Base-by-base conservation (phyloP, 768 basidiomycete genomes). In the Tylopilus subfusipes region DNA sequence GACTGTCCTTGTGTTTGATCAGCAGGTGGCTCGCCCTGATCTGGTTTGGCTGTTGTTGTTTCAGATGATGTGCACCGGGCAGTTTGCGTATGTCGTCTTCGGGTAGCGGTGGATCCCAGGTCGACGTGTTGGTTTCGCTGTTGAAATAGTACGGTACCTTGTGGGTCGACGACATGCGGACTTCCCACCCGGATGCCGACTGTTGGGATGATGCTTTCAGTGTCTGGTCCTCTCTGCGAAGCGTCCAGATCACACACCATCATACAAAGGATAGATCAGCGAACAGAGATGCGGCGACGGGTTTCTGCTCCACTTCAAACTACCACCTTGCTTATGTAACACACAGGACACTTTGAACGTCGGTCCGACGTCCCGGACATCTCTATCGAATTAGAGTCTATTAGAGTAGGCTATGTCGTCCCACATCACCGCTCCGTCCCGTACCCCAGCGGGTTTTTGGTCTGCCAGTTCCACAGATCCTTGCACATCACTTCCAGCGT, bases 381-480 rank as follows among this genome's bases (percentile, higher is more conserved):
- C 16, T 39, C 19, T 10, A n/a, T 50, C 48, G 9, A 29, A 42
- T 42, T 33, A 42, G 27, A 46, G 30, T 45, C 29, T 38, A 58
- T 63, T 66, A 45, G 18, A 5, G 25, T 50, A 42, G 9, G 13
- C 24, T 30, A 22, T 16, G 34, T 34, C 45, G 30, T 27, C 5
- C 48, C 19, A 21, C 21, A 43, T 69, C 54, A 66, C 38, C 57
- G 63, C 63, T 63, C 52, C 48, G 72, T 72, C 24, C 9, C 52
- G 58, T 90, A 97, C 3, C 94, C 94, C 29, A 81, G 67, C 8
- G 90, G 91, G 64, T 97, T 91, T 70, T 84, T 90, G n/a, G 83
- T 84, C 76, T 98, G 96, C 93, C 95, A 99, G 75, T 95, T 95
- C 97, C 97, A 98, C 63, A 97, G 76, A 72, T 99, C 97, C 52